These are phyloP conservation scores for Dothideomycetes sp. DNA, from an alignment of 2,329 filamentous ascomycete species.

Conservation along the genomic window DNA sequence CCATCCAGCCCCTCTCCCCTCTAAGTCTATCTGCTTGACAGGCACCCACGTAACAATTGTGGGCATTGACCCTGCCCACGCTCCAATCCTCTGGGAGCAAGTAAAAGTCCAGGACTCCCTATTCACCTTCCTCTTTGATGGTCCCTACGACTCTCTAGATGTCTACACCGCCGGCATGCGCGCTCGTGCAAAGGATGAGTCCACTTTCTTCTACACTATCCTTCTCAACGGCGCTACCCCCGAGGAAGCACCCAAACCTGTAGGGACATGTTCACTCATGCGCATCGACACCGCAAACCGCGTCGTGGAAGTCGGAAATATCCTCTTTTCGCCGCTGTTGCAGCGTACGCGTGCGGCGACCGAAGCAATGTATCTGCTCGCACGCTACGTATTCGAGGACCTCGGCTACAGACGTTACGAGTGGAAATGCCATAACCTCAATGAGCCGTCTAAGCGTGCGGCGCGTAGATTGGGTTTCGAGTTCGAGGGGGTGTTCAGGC, in stretches of 20 bases:
- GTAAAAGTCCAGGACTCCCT: neutral
- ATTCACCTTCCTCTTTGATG: neutral
- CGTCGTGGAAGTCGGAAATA: conserved; percentile 45
- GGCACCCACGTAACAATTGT: neutral
- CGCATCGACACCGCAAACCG: conserved; percentile 37
- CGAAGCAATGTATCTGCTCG: conserved; percentile 47
- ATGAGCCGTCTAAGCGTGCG: conserved; percentile 42
- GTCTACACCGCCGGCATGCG: neutral
- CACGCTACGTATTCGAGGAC: conserved; percentile 41
- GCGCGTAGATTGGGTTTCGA: conserved; percentile 47
- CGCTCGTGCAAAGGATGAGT: neutral
- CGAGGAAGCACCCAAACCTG: conserved; percentile 25
- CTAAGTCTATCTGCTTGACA: too few species aligned
- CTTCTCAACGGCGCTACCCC: conserved; percentile 15
- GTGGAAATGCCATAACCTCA: conserved; percentile 55
- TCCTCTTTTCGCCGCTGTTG: conserved; percentile 40
- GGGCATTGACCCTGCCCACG: neutral
- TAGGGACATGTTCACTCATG: conserved; percentile 33
- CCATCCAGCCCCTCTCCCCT: too few species aligned
- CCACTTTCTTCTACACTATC: conserved; percentile 34
- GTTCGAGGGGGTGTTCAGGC: conserved; percentile 49
- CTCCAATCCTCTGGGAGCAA: neutral
- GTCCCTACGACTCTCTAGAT: neutral
- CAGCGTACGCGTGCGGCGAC: conserved; percentile 47
- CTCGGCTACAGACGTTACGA: conserved; percentile 47